Evolutionary conservation across 2,329 filamentous ascomycete genomes (phyloP), one percentile per base, ranked within the genome.

Genomic region (Scolecobasidium constrictum): DNA sequence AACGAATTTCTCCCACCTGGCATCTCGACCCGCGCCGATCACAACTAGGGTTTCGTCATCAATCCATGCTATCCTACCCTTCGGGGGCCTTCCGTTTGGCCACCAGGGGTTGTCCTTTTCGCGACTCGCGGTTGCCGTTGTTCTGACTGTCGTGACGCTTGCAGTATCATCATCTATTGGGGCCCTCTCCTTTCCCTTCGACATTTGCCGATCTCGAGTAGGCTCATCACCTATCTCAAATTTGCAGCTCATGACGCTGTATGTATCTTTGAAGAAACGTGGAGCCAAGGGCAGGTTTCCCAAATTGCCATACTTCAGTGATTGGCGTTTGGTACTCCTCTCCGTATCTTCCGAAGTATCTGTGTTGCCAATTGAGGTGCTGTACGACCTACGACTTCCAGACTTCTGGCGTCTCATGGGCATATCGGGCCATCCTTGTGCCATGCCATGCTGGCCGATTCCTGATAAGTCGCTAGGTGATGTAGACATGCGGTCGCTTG

Each of bases 11-110:
- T 95, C 87, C 86, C 88, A 95, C 40, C 83, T 72, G 13, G 83
- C 83, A 56, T 92, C 84, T 46, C 74, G 72, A 0, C 87, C 87
- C 1, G 85, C 83, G 3, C 87, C 83, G 39, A 94, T 69, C 1
- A 94, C 79, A 2, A 88, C 65, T 9, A 94, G 65, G 13, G 74
- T 83, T 17, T 77, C 68, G 49, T 94, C 83, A 49, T 78, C 72
- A 7, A 79, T 71, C 86, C 93, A 96, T 2, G 87, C 87, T 44
- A 95, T 73, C 5, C 92, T 66, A 0, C 92, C 92, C 58, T 94
- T 94, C 9, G 79, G 73, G 12, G 86, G 80, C 40, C 77, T n/a
- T 5, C 35, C 43, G 6, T 31, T 19, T 16, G 37, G 28, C 36
- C 36, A 41, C 38, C 43, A 35, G 33, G 23, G 35, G 31, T 22